Conservation (phyloP, 1,139 yeast genomes). For the Nakaseomyces uthaithaninus region DNA sequence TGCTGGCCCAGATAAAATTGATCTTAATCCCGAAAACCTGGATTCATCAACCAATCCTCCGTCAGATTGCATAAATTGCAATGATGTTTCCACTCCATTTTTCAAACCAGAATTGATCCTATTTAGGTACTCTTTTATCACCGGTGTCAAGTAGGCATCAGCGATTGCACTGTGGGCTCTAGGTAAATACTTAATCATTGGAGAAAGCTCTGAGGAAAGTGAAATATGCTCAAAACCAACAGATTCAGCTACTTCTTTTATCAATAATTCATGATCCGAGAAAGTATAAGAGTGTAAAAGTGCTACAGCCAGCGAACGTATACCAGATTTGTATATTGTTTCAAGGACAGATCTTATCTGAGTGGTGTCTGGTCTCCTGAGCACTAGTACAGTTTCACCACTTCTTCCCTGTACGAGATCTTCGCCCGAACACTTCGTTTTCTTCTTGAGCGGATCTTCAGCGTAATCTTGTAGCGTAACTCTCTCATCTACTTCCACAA, state of each 20-base stretch:
- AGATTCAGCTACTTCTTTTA: slow-evolving; percentile 49
- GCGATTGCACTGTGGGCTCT: slow-evolving; percentile 68
- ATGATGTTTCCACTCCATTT: slow-evolving; percentile 37
- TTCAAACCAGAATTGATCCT: slow-evolving; percentile 55
- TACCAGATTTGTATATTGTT: slow-evolving; percentile 44
- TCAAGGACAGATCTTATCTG: slow-evolving; percentile 38
- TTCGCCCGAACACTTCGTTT: slow-evolving; percentile 28
- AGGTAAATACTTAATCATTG: slow-evolving; percentile 65
- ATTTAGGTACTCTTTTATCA: slow-evolving; percentile 50
- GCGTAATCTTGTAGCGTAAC: slow-evolving; percentile 61
- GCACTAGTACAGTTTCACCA: slow-evolving; percentile 54
- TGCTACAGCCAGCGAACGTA: slow-evolving; percentile 59
- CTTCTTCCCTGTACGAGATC: slow-evolving; percentile 45
- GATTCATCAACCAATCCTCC: slow-evolving; percentile 48
- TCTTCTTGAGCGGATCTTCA: slow-evolving; percentile 43
- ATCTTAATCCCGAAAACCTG: slow-evolving; percentile 45
- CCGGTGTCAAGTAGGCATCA: slow-evolving; percentile 73
- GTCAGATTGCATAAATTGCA: slow-evolving; percentile 54
- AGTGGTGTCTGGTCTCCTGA: slow-evolving; percentile 41
- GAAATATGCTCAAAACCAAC: slow-evolving; percentile 59
- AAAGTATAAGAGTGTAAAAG: slow-evolving; percentile 62
- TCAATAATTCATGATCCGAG: slow-evolving; percentile 53
- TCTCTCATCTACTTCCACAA: slow-evolving; percentile 60
- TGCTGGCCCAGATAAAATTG: slow-evolving; percentile 54
- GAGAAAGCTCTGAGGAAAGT: slow-evolving; percentile 56